phyloP scores from a whole-genome alignment of 495 filamentous ascomycete species.

The Cercophora samala region DNA sequence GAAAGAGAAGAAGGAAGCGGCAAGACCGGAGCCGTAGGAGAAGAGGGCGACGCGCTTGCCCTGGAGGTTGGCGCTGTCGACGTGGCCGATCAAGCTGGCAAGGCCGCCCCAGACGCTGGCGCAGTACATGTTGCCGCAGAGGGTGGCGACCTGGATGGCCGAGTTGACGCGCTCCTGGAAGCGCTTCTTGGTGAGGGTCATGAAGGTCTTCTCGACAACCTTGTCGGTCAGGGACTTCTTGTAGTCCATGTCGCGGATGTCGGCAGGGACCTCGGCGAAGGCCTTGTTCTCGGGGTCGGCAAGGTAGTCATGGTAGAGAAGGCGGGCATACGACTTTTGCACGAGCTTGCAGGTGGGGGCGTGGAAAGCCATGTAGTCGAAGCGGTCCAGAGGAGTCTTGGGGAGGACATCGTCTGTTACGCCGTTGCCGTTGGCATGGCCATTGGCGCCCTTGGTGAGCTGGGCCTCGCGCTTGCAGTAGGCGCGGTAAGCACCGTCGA shows the following conservation, averaged over 20 bases:
- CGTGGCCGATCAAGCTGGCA: slow-evolving; percentile 69
- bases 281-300: slow-evolving; percentile 68
- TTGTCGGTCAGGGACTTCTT: slow-evolving; percentile 84
- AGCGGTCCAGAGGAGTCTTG: slow-evolving; percentile 79
- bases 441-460: slow-evolving; percentile 55
- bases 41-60: slow-evolving; percentile 90
- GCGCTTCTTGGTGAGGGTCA: slow-evolving; percentile 91
- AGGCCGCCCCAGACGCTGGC: slow-evolving; percentile 90
- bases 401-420: slow-evolving; percentile 44
- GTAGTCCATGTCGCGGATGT: slow-evolving; percentile 83
- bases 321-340: slow-evolving; percentile 87
- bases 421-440: slow-evolving; percentile 43
- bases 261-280: slow-evolving; percentile 82
- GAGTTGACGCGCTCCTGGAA: slow-evolving; percentile 87
- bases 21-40: slow-evolving; percentile 92
- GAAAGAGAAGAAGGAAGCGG: slow-evolving; percentile 83
- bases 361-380: slow-evolving; percentile 95
- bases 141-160: slow-evolving; percentile 78
- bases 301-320: slow-evolving; percentile 96
- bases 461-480: slow-evolving; percentile 81
- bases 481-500: slow-evolving; percentile 93
- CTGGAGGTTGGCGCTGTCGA: slow-evolving; percentile 62
- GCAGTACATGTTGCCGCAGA: slow-evolving; percentile 99
- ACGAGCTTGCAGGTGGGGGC: slow-evolving; percentile 97
- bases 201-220: slow-evolving; percentile 91